Conservation (phyloP, 768 basidiomycete species). For the Serendipita sp. region DNA sequence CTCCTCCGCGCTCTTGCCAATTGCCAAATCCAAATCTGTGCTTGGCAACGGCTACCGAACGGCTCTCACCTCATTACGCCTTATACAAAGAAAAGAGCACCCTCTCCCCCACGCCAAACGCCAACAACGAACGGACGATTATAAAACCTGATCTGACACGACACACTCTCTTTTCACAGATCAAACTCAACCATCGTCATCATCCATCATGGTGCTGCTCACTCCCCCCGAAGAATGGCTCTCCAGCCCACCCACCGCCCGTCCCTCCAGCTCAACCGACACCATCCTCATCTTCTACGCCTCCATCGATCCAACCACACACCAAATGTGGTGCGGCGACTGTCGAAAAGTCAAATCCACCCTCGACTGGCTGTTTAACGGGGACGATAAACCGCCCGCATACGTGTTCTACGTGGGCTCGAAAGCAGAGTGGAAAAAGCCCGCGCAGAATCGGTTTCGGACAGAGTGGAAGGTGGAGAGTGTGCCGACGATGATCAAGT, state of each 20-base stretch:
- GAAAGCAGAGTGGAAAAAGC: neutral
- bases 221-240: neutral
- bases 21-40: too few relatives aligned
- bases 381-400: neutral
- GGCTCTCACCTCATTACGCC: too few relatives aligned
- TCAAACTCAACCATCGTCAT: neutral
- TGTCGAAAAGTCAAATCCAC: constrained; percentile 3
- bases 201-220: neutral
- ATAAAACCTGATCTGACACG: too few relatives aligned
- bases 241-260: neutral
- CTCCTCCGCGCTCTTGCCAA: too few relatives aligned
- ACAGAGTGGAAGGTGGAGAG: neutral
- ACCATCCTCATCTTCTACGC: constrained; percentile 2
- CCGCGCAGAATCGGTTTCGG: neutral
- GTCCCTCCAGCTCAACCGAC: neutral
- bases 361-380: neutral
- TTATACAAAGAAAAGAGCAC: too few relatives aligned
- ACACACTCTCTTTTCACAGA: neutral
- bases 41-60: too few relatives aligned
- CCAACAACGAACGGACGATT: too few relatives aligned
- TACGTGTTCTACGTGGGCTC: neutral
- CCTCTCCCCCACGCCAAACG: too few relatives aligned
- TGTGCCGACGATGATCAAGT: constrained; percentile 3
- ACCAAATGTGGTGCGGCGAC: neutral
- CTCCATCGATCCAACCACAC: neutral